These are phyloP conservation scores for Cubamyces sp. DNA, from an alignment of 768 basidiomycete genomes.

Conservation along the genomic window DNA sequence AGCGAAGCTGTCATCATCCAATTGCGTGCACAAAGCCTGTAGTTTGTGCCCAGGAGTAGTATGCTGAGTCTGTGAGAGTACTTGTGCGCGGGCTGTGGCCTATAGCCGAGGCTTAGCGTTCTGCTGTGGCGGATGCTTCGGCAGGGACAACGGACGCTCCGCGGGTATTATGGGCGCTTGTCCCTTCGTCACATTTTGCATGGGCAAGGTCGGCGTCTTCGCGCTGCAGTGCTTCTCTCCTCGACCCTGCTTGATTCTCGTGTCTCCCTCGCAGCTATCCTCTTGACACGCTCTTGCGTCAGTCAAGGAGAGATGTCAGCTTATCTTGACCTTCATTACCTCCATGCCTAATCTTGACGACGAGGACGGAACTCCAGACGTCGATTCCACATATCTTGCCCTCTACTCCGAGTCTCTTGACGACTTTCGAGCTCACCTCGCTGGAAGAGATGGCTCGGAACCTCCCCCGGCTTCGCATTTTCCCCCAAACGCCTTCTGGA, in stretches of 20 bases:
- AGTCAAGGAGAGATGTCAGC: conserved; percentile 17
- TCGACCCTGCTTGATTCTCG: background rate
- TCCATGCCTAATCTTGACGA: conserved; percentile 23
- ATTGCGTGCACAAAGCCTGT: too few species aligned
- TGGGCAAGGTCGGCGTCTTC: background rate
- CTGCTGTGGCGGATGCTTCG: too few species aligned
- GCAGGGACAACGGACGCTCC: too few species aligned
- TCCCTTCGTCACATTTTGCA: conserved; percentile 6
- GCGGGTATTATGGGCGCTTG: background rate
- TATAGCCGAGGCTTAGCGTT: too few species aligned
- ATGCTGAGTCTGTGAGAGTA: too few species aligned
- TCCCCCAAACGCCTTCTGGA: conserved; percentile 55
- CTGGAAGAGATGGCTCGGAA: conserved; percentile 37
- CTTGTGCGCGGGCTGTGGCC: too few species aligned
- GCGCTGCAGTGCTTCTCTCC: background rate
- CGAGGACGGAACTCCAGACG: conserved; percentile 13
- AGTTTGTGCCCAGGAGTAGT: too few species aligned
- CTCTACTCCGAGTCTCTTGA: conserved; percentile 42
- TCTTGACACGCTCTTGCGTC: background rate
- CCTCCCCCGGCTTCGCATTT: conserved; percentile 41
- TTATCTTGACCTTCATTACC: background rate
- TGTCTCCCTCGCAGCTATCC: background rate
- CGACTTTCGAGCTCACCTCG: conserved; percentile 42
- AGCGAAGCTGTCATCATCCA: too few species aligned
- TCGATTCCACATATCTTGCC: conserved; percentile 29